Base-by-base conservation (phyloP, 306 rosid species). In the Spatholobus suberectus region DNA sequence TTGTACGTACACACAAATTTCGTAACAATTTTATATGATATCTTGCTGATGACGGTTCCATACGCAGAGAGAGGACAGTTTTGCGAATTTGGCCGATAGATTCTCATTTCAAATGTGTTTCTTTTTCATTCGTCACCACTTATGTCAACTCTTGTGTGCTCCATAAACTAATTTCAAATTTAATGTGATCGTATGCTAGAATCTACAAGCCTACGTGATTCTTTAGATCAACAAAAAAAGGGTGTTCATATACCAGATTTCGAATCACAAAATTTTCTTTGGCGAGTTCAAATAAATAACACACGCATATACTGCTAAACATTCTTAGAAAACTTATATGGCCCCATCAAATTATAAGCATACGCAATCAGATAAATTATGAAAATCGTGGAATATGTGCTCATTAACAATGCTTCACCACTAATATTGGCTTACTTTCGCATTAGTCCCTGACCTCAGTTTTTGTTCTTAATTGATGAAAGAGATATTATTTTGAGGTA, bases 121-220 rank as follows among this genome's bases (percentile, higher is more conserved):
- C 86, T 21, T 69, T 83, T 79, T 61, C 61, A 58, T 69, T 70
- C 65, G 18, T 62, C 76, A 49, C 38, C 43, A n/a, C 24, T 32
- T 20, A 73, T 87, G 81, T 87, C 88, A 87, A 87, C 88, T 87
- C 84, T 87, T 81, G 69, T 54, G 77, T 81, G 87, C 90, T 76
- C 51, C 78, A 14, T 26, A 43, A 73, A 59, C 27, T 34, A 47
- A 40, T 69, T 69, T 66, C 27, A 73, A 59, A 79, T 40, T 62
- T 84, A 78, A 52, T 34, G 18, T 35, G 54, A 78, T 73, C 67
- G 61, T 44, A 72, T 67, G 27, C 52, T 54, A 73, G 83, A 84
- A 73, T 84, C 63, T 40, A 15, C 44, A 75, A 62, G 69, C 81
- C 75, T 75, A 43, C 65, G 32, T 43, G 83, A 83, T 86, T 75